Evolutionary conservation across 2,329 filamentous ascomycete genomes (phyloP).

Genomic region (Colletotrichum nymphaeae): DNA sequence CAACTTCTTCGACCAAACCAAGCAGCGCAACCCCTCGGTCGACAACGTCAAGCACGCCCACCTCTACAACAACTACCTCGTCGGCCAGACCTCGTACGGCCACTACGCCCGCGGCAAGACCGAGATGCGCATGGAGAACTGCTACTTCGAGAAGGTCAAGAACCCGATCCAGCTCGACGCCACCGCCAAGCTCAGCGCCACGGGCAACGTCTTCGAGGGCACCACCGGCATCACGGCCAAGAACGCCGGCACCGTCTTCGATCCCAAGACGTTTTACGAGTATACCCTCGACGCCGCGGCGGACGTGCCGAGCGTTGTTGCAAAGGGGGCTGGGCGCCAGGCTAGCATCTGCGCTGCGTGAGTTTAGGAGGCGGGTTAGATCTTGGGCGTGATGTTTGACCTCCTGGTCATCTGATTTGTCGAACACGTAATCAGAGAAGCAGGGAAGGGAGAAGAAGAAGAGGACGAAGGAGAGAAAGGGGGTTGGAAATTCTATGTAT

Average conservation of each 20-base stretch:
- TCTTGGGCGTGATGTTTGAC: not conserved
- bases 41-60: constrained; percentile 42
- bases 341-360: constrained; percentile 38
- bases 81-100: constrained; percentile 39
- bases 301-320: constrained; percentile 39
- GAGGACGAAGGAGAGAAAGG: not conserved
- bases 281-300: constrained; percentile 36
- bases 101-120: constrained; percentile 41
- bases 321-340: constrained; percentile 38
- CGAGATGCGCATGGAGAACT: constrained; percentile 41
- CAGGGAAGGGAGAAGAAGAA: too few species aligned
- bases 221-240: constrained; percentile 25
- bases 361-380: not conserved
- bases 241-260: constrained; percentile 32
- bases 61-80: constrained; percentile 43
- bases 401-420: too few species aligned
- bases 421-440: not conserved
- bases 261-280: constrained; percentile 32
- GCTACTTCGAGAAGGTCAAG: constrained; percentile 40
- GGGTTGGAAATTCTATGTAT: constrained; percentile 19
- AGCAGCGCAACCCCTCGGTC: constrained; percentile 41
- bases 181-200: constrained; percentile 30
- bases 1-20: constrained; percentile 41
- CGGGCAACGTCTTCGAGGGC: constrained; percentile 35
- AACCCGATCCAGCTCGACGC: constrained; percentile 38